phyloP scores from a whole-genome alignment of 192 early-diverging fungal species.

The Cladochytrium replicatum region DNA sequence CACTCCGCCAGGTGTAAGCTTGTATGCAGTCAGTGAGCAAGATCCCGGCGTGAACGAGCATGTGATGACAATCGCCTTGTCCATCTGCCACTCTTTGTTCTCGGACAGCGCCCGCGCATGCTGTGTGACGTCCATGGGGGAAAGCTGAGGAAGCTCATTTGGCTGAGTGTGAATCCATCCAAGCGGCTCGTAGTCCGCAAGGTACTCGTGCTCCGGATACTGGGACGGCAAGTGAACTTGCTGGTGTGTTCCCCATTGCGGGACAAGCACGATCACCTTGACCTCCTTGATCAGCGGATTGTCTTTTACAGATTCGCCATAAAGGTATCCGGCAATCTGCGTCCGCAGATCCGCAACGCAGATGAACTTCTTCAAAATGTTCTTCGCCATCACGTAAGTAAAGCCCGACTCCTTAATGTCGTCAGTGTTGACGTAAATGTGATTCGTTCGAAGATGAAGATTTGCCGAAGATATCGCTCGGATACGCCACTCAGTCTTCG shows the following conservation, averaged over 20 bases:
- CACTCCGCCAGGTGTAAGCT: slow-evolving; percentile 87
- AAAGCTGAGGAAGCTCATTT: slow-evolving; percentile 77
- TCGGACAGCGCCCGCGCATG: slow-evolving; percentile 87
- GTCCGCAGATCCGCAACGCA: slow-evolving; percentile 88
- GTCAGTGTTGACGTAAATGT: slow-evolving; percentile 93
- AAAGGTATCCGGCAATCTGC: slow-evolving; percentile 92
- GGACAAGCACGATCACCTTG: slow-evolving; percentile 84
- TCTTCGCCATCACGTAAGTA: slow-evolving; percentile 97
- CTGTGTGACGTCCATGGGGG: slow-evolving; percentile 81
- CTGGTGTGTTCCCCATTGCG: slow-evolving; percentile 96
- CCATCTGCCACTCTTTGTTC: slow-evolving; percentile 85
- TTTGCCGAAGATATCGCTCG: slow-evolving; percentile 96
- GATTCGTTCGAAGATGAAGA: slow-evolving; percentile 86
- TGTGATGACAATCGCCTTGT: slow-evolving; percentile 82
- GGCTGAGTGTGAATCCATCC: slow-evolving; percentile 99
- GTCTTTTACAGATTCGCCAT: slow-evolving; percentile 81
- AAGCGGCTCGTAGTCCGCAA: slow-evolving; percentile 88
- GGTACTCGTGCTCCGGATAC: slow-evolving; percentile 83
- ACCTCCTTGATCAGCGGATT: slow-evolving; percentile 94
- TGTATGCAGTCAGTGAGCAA: slow-evolving; percentile 90
- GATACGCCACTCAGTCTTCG: slow-evolving; percentile 98
- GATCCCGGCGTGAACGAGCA: slow-evolving; percentile 98
- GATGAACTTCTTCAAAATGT: slow-evolving; percentile 94
- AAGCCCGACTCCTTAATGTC: slow-evolving; percentile 91
- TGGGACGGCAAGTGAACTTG: slow-evolving; percentile 81